These are phyloP conservation scores for Flaveria brownii DNA, from an alignment of 129 eudicot genomes.

Conservation along the genomic window DNA sequence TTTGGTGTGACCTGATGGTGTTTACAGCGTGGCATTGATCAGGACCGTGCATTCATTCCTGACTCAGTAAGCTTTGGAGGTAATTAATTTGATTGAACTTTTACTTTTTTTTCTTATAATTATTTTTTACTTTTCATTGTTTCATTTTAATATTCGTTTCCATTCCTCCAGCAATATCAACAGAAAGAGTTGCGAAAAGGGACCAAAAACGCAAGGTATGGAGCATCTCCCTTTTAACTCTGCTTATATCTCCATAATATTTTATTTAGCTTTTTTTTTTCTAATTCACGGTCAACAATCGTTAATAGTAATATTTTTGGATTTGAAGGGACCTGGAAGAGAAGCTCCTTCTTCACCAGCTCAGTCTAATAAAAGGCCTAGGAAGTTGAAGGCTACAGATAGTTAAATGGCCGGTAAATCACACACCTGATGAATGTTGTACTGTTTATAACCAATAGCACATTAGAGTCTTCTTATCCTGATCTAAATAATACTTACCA, in stretches of 20 bases:
- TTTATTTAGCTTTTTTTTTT: background rate
- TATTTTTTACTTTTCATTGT: background rate
- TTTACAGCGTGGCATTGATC: conserved; percentile 62
- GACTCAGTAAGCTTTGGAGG: conserved; percentile 84
- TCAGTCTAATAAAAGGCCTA: conserved; percentile 82
- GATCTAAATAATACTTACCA: background rate
- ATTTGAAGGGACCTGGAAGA: conserved; percentile 75
- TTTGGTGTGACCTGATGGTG: conserved; percentile 38
- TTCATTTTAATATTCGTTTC: background rate
- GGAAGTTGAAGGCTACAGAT: conserved; percentile 77
- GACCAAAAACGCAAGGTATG: conserved; percentile 95
- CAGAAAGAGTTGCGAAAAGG: conserved; percentile 77
- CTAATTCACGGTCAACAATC: background rate
- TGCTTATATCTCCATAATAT: background rate
- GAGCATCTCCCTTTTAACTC: background rate
- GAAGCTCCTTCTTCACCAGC: conserved; percentile 95
- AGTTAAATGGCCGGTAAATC: conserved; percentile 39
- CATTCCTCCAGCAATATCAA: conserved; percentile 44
- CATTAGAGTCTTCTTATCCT: background rate
- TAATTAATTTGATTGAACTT: conserved; percentile 23
- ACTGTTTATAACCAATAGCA: conserved; percentile 1
- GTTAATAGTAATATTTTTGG: conserved; percentile 5
- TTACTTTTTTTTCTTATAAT: background rate
- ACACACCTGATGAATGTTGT: background rate
- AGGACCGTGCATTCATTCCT: conserved; percentile 78